These are phyloP conservation scores for Suhomyces pyralidae DNA, from an alignment of 805 yeast species.

Conservation along the genomic window DNA sequence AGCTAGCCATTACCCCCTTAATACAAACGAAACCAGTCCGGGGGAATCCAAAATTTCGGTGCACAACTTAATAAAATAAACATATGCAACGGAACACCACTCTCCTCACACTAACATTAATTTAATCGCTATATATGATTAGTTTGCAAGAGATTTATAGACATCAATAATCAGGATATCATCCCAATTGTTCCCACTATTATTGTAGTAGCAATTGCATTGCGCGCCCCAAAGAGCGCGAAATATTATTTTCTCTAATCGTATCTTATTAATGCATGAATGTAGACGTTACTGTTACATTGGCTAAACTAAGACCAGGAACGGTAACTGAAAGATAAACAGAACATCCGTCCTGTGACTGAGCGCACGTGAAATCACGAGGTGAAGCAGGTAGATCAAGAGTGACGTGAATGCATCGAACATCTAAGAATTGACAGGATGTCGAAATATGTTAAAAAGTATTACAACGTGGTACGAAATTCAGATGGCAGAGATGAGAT, in stretches of 20 bases:
- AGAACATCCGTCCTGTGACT: background rate
- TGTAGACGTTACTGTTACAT: background rate
- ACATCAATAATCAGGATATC: background rate
- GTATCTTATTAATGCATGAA: background rate
- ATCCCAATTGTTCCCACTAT: background rate
- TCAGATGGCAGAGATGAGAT: background rate
- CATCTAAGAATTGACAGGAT: background rate
- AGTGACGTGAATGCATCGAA: background rate
- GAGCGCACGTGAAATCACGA: background rate
- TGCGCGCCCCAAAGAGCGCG: background rate
- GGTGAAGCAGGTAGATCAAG: background rate
- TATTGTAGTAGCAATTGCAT: background rate
- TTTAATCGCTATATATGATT: background rate
- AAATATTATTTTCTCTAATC: background rate
- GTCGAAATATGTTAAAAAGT: background rate
- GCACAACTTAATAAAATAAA: conserved; percentile 4
- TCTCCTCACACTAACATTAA: background rate
- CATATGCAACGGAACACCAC: background rate
- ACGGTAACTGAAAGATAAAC: background rate
- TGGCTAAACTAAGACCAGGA: background rate
- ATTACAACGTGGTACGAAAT: background rate
- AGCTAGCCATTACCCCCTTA: background rate
- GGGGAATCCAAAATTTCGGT: conserved; percentile 5
- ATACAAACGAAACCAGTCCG: conserved; percentile 1
- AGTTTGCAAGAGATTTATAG: background rate